Percentiles rank a stretch among this genome's conserved stretches.
Evolutionary conservation across 495 filamentous ascomycete species (phyloP).

Genomic region (Xeromyces bisporus): DNA sequence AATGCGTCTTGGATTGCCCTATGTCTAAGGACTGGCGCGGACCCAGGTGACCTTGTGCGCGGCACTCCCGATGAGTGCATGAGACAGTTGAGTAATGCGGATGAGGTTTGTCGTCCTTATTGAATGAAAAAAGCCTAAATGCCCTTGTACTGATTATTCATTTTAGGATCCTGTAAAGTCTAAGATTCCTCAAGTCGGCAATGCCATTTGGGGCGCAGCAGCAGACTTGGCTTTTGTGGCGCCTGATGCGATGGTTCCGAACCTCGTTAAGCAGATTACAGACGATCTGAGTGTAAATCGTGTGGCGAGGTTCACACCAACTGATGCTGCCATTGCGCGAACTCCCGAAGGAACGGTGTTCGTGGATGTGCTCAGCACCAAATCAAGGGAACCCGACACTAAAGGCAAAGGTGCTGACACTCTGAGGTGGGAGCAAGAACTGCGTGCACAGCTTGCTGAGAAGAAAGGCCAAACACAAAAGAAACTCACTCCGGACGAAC

Average conservation of each 20-base stretch:
- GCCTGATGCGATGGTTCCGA: conserved; percentile 61
- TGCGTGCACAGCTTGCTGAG: conserved; percentile 69
- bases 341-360: conserved; percentile 77
- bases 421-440: conserved; percentile 89
- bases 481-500: conserved; percentile 80
- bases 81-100: conserved; percentile 22
- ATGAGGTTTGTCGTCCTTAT: too few species aligned
- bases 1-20: conserved; percentile 72
- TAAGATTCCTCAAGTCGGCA: conserved; percentile 29
- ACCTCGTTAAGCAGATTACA: conserved; percentile 54
- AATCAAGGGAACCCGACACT: conserved; percentile 53
- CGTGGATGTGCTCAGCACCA: conserved; percentile 75
- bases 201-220: conserved; percentile 61
- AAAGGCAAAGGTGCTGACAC: conserved; percentile 88
- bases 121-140: too few species aligned
- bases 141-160: too few species aligned
- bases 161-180: conserved; percentile 21
- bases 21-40: conserved; percentile 58
- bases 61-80: conserved; percentile 33
- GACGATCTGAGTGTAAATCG: conserved; percentile 50
- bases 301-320: conserved; percentile 54
- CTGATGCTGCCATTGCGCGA: conserved; percentile 78
- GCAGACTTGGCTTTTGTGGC: conserved; percentile 89
- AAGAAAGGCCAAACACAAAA: conserved; percentile 82
- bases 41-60: conserved; percentile 62